phyloP scores from a whole-genome alignment of 768 basidiomycete species.

The Symmetrospora coprosmae region DNA sequence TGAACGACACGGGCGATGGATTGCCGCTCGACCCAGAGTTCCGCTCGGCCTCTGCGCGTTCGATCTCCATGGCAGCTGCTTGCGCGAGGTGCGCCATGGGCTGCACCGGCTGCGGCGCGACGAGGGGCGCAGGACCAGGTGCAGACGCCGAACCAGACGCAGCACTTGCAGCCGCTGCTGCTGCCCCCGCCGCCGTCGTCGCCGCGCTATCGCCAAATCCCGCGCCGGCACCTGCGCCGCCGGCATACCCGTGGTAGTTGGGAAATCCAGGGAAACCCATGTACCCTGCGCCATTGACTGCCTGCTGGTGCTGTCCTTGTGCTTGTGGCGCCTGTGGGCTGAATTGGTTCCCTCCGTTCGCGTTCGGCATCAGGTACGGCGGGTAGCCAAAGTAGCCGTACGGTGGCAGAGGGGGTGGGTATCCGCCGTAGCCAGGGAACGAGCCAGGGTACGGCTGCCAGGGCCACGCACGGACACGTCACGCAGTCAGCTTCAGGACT shows the following conservation, averaged over 20 bases:
- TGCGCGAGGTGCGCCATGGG: constrained; percentile 23
- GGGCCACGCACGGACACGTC: not conserved
- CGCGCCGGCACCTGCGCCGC: not conserved
- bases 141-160: too few relatives aligned
- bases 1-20: too few relatives aligned
- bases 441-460: not conserved
- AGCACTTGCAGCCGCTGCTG: not conserved
- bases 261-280: not conserved
- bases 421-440: constrained; percentile 2
- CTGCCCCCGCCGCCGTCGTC: not conserved
- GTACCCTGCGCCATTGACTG: not conserved
- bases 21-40: not conserved
- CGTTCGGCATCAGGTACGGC: constrained; percentile 10
- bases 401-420: constrained; percentile 18
- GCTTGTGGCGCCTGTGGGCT: not conserved
- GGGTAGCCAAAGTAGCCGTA: constrained; percentile 17
- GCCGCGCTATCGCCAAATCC: not conserved
- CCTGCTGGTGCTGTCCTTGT: not conserved
- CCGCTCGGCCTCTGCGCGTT: constrained; percentile 13
- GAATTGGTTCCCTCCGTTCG: too few relatives aligned
- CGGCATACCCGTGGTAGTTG: not conserved
- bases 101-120: constrained; percentile 3
- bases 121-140: not conserved
- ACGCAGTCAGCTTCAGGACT: not conserved
- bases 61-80: constrained; percentile 22